phyloP scores from a whole-genome alignment of 2,329 filamentous ascomycete species.

The Zarea fungicola region DNA sequence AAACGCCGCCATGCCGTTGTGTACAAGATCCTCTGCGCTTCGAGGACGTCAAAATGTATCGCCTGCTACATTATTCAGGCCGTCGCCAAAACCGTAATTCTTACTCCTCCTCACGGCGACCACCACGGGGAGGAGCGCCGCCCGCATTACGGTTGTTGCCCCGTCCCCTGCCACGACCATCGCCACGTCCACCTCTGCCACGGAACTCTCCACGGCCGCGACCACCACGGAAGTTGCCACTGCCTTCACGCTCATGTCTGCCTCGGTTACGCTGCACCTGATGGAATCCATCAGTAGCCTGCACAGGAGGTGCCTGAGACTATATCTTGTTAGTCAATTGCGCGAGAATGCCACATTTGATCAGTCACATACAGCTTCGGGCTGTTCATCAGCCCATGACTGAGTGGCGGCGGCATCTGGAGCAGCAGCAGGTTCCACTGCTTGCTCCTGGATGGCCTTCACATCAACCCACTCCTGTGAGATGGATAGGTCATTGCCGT shows the following conservation, averaged over 20 bases:
- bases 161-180: constrained; percentile 40
- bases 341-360: background rate
- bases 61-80: constrained; percentile 24
- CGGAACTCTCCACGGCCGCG: constrained; percentile 45
- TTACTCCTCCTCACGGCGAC: constrained; percentile 37
- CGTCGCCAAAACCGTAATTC: constrained; percentile 16
- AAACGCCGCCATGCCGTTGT: constrained; percentile 37
- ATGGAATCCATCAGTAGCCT: constrained; percentile 62
- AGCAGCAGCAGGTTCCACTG: constrained; percentile 57
- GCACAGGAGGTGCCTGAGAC: constrained; percentile 30
- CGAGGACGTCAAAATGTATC: constrained; percentile 25
- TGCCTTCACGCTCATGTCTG: constrained; percentile 48
- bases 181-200: constrained; percentile 47
- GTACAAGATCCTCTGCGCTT: constrained; percentile 31
- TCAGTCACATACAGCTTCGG: constrained; percentile 44
- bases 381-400: constrained; percentile 80
- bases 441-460: constrained; percentile 64
- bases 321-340: constrained; percentile 13
- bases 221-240: constrained; percentile 35
- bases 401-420: constrained; percentile 38
- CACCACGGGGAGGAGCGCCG: constrained; percentile 28
- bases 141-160: constrained; percentile 29
- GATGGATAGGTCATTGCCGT: constrained; percentile 36
- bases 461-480: constrained; percentile 67
- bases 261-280: constrained; percentile 60